Base-by-base conservation (phyloP, 2,329 filamentous ascomycete genomes). In the Scytalidium lignicola region DNA sequence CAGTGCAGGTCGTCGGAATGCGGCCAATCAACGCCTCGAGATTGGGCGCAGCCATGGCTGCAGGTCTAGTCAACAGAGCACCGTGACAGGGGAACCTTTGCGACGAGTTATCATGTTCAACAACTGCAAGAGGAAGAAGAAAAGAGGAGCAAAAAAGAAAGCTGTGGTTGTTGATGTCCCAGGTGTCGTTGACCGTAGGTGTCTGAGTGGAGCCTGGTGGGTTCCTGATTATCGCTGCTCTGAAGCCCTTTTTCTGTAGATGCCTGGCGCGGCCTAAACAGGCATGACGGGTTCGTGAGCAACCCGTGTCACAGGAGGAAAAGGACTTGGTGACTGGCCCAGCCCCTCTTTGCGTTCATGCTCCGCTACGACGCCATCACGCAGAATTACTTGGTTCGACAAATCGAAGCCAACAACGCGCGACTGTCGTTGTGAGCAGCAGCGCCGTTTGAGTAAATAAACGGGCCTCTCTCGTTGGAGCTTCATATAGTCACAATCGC, bases 11-110 rank as follows among this genome's bases (percentile, higher is more conserved):
- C 20, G 42, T 43, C 48, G 61, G 60, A 55, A 64, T 62, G 54
- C 49, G 55, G 46, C 52, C 55, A 52, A 63, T 59, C 47, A 61
- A 51, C 44, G 46, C 47, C 32, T 51, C 53, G 42, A 61, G 46
- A 42, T 54, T 44, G 22, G 57, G 54, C 48, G 54, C 40, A 17
- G 50, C 52, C 51, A 57, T 55, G 42, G 19, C 42, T 44, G 42
- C 42, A 44, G 22, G 32, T 37, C 32, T 37, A 4, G 32, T 37
- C 15, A 37, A 37, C 32, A 37, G 15, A 37, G 7, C 32, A 37
- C 32, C 32, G 32, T n/a, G 32, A 37, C 32, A 37, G 15, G 26
- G 26, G 26, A 28, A n/a, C 5, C n/a, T 37, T 4, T 4, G 15
- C 4, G 32, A 37, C 32, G 10, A 15, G 32, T 37, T 37, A 13